These are phyloP conservation scores for Diaporthe humulicola DNA, from an alignment of 2,329 filamentous ascomycete species.

Conservation along the genomic window DNA sequence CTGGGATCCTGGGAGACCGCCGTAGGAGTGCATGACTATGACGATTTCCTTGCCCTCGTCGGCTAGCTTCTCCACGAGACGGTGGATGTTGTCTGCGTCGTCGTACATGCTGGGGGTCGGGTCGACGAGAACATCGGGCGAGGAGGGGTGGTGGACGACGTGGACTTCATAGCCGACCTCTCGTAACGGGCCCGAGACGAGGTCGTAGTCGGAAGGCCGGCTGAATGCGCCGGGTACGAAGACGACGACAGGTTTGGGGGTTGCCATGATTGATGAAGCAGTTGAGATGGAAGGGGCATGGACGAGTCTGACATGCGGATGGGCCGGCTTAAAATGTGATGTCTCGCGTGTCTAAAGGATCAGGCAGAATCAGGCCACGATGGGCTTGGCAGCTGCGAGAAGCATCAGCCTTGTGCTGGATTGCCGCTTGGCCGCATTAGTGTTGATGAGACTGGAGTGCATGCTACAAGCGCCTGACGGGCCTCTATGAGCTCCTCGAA, in stretches of 20 bases:
- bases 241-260: not conserved
- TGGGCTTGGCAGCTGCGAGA: not conserved
- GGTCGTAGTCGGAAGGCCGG: slow-evolving; percentile 7
- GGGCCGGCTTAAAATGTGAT: not conserved
- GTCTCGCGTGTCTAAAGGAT: not conserved
- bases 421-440: not conserved
- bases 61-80: not conserved
- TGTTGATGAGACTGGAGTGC: too few relatives aligned
- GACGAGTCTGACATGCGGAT: not conserved
- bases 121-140: not conserved
- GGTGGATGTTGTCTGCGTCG: not conserved
- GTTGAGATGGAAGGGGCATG: not conserved
- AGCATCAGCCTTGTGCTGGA: not conserved
- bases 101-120: not conserved
- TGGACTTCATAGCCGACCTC: not conserved
- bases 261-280: not conserved
- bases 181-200: not conserved
- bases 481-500: not conserved
- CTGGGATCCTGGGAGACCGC: not conserved
- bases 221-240: slow-evolving; percentile 3
- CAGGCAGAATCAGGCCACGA: not conserved
- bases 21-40: not conserved
- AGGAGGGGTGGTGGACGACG: not conserved
- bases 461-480: not conserved
- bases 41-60: not conserved